These are phyloP conservation scores for Calonectria pseudoreteaudii DNA, from an alignment of 2,329 filamentous ascomycete genomes.

Conservation along the genomic window DNA sequence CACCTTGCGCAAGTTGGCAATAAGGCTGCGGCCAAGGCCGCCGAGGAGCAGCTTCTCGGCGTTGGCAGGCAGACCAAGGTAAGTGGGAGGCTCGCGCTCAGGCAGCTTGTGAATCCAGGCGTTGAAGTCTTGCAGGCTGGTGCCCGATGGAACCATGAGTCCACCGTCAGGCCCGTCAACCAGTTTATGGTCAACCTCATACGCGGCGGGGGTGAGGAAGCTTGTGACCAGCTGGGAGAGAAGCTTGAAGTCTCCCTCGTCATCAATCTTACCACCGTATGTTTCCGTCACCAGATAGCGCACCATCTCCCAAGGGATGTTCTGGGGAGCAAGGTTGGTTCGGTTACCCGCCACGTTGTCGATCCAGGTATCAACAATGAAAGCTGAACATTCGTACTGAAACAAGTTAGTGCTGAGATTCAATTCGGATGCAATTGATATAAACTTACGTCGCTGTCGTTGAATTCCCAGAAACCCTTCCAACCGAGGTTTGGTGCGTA, in stretches of 20 bases:
- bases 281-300: constrained; percentile 91
- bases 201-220: constrained; percentile 88
- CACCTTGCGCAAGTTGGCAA: constrained; percentile 85
- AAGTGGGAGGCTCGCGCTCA: constrained; percentile 95
- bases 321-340: constrained; percentile 92
- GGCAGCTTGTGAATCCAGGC: constrained; percentile 92
- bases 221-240: constrained; percentile 79
- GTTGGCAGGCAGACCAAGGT: constrained; percentile 92
- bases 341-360: constrained; percentile 84
- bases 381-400: constrained; percentile 95
- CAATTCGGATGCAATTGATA: not conserved
- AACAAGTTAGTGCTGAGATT: constrained; percentile 21
- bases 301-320: constrained; percentile 97
- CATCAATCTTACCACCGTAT: constrained; percentile 97
- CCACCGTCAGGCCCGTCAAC: constrained; percentile 75
- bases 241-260: constrained; percentile 83
- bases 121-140: constrained; percentile 86
- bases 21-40: constrained; percentile 86
- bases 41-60: constrained; percentile 95
- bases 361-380: constrained; percentile 96
- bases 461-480: constrained; percentile 99
- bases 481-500: constrained; percentile 95
- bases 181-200: constrained; percentile 91
- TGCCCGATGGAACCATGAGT: constrained; percentile 82
- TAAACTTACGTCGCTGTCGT: constrained; percentile 92